Base-by-base conservation (phyloP, 1,284 basidiomycete genomes). In the Heterobasidion parviporum region DNA sequence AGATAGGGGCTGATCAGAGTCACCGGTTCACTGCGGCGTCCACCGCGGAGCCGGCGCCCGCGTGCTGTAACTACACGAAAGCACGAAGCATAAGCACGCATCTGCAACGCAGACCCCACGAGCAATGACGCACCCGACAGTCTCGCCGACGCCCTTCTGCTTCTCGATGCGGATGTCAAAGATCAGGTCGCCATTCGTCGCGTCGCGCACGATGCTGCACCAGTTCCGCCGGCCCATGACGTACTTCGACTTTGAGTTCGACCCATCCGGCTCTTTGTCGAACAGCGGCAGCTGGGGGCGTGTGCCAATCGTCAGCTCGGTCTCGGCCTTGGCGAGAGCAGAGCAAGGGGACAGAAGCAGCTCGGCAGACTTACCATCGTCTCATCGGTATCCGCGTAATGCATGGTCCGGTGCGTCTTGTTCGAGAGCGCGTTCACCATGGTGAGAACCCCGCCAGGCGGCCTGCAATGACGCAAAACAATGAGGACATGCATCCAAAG, bases 151-250 rank as follows among this genome's bases (percentile, higher is more conserved):
- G 1, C 93, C 94, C 65, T 91, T 92, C 59, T 79, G 75, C 62
- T 81, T 89, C 70, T 99, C 96, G 5, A 98, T 84, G 2, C 90
- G 82, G 61, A 98, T 81, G 62, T 94, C 89, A 61, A 94, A 98
- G n/a, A 82, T 70, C 54, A 98, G 67, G 15, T 90, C 87, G 0
- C 86, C 86, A 1, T 79, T 79, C 1, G 63, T 53, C 4, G 69
- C 64, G 46, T 89, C 79, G 72, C 82, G 88, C 35, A 80, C 74
- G 6, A 91, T 82, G n/a, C 79, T 78, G 63, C 92, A 89, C 83
- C 93, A 99, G 70, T 99, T 99, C 46, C 96, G 80, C 52, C 84
- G 78, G 1, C 91, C 89, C 81, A 94, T 94, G 56, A 95, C 87
- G 65, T 78, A 84, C 65, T 87, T 91, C 62, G 87, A 84, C 65